Conservation (phyloP, 306 rosid species). For the Gastrolobium villosum region DNA sequence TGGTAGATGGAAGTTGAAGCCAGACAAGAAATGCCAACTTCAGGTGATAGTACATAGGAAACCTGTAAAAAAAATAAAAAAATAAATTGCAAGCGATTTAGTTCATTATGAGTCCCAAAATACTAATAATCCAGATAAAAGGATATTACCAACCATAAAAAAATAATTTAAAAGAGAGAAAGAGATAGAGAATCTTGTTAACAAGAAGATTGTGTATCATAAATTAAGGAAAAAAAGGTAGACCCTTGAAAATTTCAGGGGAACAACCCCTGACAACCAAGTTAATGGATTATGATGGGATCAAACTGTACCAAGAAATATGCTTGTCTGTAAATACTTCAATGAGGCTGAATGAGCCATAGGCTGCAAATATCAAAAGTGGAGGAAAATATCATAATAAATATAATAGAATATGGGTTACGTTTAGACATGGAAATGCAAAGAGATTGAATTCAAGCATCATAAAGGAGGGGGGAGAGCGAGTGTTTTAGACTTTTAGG, state of each 20-base stretch:
- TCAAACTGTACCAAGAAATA: slow-evolving; percentile 79
- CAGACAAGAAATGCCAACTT: slow-evolving; percentile 97
- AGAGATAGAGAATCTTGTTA: background rate
- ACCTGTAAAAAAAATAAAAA: slow-evolving; percentile 57
- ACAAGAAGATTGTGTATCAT: slow-evolving; percentile 22
- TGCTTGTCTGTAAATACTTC: slow-evolving; percentile 86
- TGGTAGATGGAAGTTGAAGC: slow-evolving; percentile 91
- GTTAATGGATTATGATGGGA: slow-evolving; percentile 33
- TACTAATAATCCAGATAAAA: slow-evolving; percentile 24
- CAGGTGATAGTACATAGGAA: slow-evolving; percentile 89
- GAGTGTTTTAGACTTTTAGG: background rate
- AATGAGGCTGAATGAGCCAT: slow-evolving; percentile 89
- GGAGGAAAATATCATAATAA: slow-evolving; percentile 15
- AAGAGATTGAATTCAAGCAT: slow-evolving; percentile 30
- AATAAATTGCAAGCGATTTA: slow-evolving; percentile 28
- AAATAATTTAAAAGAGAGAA: background rate
- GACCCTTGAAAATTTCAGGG: background rate
- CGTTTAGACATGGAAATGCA: slow-evolving; percentile 30
- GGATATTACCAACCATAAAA: slow-evolving; percentile 26
- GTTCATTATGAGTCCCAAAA: background rate
- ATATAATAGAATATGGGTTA: slow-evolving; percentile 30
- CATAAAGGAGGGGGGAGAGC: background rate
- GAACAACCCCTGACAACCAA: slow-evolving; percentile 33
- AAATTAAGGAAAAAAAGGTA: background rate
- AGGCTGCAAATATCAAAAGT: slow-evolving; percentile 66